These are phyloP conservation scores for Fusarium dlaminii DNA, from an alignment of 2,329 filamentous ascomycete species.

Conservation along the genomic window DNA sequence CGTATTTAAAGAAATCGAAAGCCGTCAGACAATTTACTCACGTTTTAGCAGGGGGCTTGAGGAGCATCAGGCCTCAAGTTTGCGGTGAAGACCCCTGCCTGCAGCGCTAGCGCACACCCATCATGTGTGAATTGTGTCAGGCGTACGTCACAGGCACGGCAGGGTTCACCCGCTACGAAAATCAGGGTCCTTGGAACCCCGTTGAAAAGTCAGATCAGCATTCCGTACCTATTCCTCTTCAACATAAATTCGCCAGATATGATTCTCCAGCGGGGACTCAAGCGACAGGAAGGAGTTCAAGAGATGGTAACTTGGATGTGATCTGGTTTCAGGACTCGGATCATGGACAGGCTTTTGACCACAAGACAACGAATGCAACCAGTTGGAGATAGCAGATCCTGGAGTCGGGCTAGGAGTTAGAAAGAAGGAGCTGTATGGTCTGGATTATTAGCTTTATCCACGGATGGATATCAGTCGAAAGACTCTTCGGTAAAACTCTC, in stretches of 20 bases:
- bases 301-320: slow-evolving; percentile 57
- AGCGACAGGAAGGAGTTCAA: slow-evolving; percentile 14
- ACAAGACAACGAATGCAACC: too few relatives aligned
- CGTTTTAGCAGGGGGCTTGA: background rate
- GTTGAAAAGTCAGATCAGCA: background rate
- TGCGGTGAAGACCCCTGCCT: background rate
- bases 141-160: background rate
- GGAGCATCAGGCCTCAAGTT: background rate
- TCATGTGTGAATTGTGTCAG: background rate
- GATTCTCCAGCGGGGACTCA: too few relatives aligned
- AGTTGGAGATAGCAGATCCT: too few relatives aligned
- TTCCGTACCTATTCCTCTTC: background rate
- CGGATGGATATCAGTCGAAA: background rate
- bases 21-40: background rate
- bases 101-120: background rate
- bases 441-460: too few relatives aligned
- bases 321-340: slow-evolving; percentile 64
- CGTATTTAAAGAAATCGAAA: background rate
- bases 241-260: too few relatives aligned
- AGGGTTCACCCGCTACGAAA: background rate
- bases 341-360: slow-evolving; percentile 65
- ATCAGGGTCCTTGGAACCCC: background rate
- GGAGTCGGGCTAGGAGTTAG: too few relatives aligned
- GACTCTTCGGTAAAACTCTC: background rate
- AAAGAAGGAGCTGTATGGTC: too few relatives aligned